A percentile compares a stretch with the other conserved stretches of the same genome.
Conservation (phyloP, 202 grass and related monocot genomes). For the Dendrocalamus latiflorus region DNA sequence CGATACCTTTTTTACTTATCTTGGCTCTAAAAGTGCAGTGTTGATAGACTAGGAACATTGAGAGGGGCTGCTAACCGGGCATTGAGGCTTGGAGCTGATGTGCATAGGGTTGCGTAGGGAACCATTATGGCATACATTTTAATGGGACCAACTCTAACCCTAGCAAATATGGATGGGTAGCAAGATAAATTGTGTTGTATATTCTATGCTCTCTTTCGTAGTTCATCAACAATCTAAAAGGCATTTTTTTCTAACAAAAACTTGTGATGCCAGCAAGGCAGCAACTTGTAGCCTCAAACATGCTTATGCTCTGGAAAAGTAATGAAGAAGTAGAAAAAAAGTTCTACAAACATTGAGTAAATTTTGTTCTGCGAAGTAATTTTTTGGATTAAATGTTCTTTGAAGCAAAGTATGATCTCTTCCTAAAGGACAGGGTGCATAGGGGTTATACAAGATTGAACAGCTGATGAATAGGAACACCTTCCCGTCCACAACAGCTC, state of each 20-base stretch:
- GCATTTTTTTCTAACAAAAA: neutral
- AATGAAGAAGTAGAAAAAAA: neutral
- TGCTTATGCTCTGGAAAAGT: neutral
- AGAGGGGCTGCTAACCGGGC: neutral
- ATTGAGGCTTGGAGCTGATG: neutral
- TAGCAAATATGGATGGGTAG: neutral
- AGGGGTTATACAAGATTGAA: neutral
- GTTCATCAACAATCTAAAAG: neutral
- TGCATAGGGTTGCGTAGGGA: neutral
- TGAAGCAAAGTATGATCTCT: neutral
- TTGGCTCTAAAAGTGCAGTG: neutral
- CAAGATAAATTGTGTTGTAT: neutral
- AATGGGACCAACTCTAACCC: neutral
- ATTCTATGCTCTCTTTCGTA: neutral
- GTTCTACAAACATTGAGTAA: neutral
- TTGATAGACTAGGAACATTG: neutral
- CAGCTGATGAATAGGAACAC: neutral
- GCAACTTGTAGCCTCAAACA: neutral
- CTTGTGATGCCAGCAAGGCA: neutral
- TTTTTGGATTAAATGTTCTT: neutral
- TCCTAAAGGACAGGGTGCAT: neutral
- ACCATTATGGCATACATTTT: neutral
- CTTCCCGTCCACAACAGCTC: neutral
- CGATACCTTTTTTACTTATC: neutral
- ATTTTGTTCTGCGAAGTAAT: neutral